phyloP scores from a whole-genome alignment of 345 rosid genomes.

The Syzygium jambos region DNA sequence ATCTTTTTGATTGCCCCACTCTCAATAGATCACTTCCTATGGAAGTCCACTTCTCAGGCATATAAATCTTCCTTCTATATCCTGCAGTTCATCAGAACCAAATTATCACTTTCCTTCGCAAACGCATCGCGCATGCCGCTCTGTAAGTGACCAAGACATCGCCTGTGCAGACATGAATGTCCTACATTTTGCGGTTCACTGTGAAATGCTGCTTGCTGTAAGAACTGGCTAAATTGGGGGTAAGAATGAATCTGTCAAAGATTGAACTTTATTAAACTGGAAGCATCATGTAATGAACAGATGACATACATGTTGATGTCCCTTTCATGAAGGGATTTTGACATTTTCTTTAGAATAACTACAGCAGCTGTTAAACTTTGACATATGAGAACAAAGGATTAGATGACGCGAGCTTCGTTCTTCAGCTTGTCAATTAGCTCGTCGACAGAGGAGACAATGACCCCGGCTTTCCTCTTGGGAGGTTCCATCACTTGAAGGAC shows the following conservation, averaged over 20 bases:
- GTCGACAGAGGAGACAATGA: conserved; percentile 52
- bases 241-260: not conserved
- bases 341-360: not conserved
- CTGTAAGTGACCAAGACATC: not conserved
- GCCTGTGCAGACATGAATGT: not conserved
- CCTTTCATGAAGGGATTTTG: not conserved
- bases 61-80: not conserved
- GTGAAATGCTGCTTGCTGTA: not conserved
- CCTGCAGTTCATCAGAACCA: not conserved
- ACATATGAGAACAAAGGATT: no score
- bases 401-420: conserved; percentile 69
- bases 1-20: not conserved
- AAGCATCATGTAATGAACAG: not conserved
- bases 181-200: not conserved
- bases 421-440: conserved; percentile 76
- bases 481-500: conserved; percentile 69
- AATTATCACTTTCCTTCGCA: not conserved
- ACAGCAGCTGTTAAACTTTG: not conserved
- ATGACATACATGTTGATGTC: not conserved
- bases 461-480: conserved; percentile 71
- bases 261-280: not conserved
- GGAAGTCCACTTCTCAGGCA: not conserved
- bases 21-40: not conserved
- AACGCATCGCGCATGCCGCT: not conserved
- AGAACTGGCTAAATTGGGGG: not conserved